These are phyloP conservation scores for Drechmeria coniospora DNA, from an alignment of 2,329 filamentous ascomycete genomes.

Conservation along the genomic window DNA sequence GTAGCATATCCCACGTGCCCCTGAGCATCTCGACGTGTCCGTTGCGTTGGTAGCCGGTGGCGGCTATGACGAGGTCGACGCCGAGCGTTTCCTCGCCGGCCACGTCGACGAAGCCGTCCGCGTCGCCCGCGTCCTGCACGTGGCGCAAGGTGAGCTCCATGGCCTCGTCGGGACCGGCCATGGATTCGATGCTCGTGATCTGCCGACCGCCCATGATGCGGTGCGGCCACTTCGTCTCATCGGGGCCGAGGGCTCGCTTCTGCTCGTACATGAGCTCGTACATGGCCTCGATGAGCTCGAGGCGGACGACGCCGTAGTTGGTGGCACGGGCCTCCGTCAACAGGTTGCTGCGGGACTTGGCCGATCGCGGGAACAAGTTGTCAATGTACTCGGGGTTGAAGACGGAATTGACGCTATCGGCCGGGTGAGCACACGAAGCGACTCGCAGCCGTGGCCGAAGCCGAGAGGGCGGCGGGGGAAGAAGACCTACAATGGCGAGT, in stretches of 20 bases:
- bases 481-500: conserved; percentile 73
- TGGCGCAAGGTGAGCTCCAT: conserved; percentile 46
- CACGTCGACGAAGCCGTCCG: conserved; percentile 23
- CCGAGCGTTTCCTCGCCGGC: conserved; percentile 45
- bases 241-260: conserved; percentile 49
- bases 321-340: conserved; percentile 63
- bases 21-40: conserved; percentile 65
- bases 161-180: conserved; percentile 27
- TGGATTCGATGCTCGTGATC: conserved; percentile 44
- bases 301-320: conserved; percentile 87
- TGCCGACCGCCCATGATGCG: conserved; percentile 58
- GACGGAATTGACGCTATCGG: conserved; percentile 74
- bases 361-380: conserved; percentile 52
- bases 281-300: conserved; percentile 78
- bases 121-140: conserved; percentile 18
- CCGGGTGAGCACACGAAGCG: neutral
- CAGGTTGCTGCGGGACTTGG: conserved; percentile 42
- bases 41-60: conserved; percentile 71
- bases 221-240: conserved; percentile 66
- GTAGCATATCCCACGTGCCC: conserved; percentile 49
- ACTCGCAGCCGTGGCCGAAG: neutral
- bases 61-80: conserved; percentile 70
- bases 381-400: conserved; percentile 84
- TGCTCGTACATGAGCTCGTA: conserved; percentile 85
- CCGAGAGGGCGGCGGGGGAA: neutral